A percentile compares a stretch with the other conserved stretches of the same genome.
phyloP scores from a whole-genome alignment of 192 early-diverging fungal species.

The Coemansia sp. region DNA sequence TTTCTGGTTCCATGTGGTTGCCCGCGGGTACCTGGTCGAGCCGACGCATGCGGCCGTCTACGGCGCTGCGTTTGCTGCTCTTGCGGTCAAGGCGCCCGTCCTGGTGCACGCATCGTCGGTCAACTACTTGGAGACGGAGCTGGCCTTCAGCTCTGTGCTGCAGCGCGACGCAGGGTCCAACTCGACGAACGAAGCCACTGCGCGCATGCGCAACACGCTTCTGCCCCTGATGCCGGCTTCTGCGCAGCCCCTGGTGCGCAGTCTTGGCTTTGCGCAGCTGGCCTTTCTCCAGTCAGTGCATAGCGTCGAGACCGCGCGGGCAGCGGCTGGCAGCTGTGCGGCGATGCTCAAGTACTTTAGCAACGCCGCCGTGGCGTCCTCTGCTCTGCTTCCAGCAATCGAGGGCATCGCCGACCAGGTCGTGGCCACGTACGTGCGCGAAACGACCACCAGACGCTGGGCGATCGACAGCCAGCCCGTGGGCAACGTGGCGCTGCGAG shows the following conservation, averaged over 20 bases:
- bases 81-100: conserved; percentile 83
- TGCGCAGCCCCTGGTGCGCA: conserved; percentile 59
- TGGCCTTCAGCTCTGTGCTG: conserved; percentile 83
- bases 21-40: conserved; percentile 72
- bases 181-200: conserved; percentile 20
- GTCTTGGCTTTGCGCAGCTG: conserved; percentile 65
- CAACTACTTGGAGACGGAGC: conserved; percentile 82
- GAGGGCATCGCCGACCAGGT: conserved; percentile 72
- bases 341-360: conserved; percentile 78
- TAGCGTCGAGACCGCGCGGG: conserved; percentile 78
- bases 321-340: conserved; percentile 63
- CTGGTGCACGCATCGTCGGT: conserved; percentile 68
- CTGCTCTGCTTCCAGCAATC: conserved; percentile 67
- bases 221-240: conserved; percentile 55
- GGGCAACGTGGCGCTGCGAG: conserved; percentile 5
- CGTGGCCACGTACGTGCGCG: conserved; percentile 37
- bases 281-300: conserved; percentile 82
- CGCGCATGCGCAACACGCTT: conserved; percentile 50
- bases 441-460: conserved; percentile 37
- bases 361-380: conserved; percentile 80
- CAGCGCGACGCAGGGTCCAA: conserved; percentile 45
- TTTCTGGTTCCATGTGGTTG: conserved; percentile 86
- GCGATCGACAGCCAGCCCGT: conserved; percentile 24
- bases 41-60: conserved; percentile 75
- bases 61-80: conserved; percentile 59